Base-by-base conservation (phyloP, 345 rosid species). In the Carallia brachiata region DNA sequence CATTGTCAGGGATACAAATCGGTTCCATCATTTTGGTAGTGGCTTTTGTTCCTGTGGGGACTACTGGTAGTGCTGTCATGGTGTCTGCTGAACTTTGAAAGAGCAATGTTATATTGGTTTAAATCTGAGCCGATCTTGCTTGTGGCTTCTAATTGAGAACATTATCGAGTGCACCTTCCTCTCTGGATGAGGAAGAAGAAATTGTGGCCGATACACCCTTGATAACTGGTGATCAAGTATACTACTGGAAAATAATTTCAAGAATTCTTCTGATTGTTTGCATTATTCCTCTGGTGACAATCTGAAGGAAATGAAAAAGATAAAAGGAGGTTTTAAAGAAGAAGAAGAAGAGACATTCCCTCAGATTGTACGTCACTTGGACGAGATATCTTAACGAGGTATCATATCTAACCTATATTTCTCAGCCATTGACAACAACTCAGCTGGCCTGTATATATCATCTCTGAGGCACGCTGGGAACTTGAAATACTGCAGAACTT, bases 11-110 rank as follows among this genome's bases (percentile, higher is more conserved):
- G 94, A 87, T 77, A 85, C 87, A 54, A 85, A 89, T 56, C 78
- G 94, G 57, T 87, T 85, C 74, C 94, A 89, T 70, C 90, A 87
- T 80, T 89, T 89, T 72, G 71, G 40, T 56, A 75, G 81, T 65
- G 91, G 90, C 68, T 61, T 27, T 52, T 89, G 91, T 76, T 87
- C 90, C 52, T 89, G 90, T 44, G 74, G 83, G 61, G 88, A 87
- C 80, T 85, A 87, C 53, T 87, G 91, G 88, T 89, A 79, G 83
- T 77, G 65, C 27, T 16, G 30, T 56, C 34, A 23, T 5, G 16
- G 60, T 27, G 32, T 55, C 60, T 10, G 23, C 15, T 23, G 6
- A 55, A 44, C 50, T 44, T 44, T 12, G 17, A 44, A 44, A 16
- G 50, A 44, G 50, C 50, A 2, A 44, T 44, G 16, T 13, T 44